Percentiles rank a stretch among this genome's conserved stretches.
Evolutionary conservation across 192 early-diverging fungal genomes (phyloP).

Genomic region (Backusella morwellensis): DNA sequence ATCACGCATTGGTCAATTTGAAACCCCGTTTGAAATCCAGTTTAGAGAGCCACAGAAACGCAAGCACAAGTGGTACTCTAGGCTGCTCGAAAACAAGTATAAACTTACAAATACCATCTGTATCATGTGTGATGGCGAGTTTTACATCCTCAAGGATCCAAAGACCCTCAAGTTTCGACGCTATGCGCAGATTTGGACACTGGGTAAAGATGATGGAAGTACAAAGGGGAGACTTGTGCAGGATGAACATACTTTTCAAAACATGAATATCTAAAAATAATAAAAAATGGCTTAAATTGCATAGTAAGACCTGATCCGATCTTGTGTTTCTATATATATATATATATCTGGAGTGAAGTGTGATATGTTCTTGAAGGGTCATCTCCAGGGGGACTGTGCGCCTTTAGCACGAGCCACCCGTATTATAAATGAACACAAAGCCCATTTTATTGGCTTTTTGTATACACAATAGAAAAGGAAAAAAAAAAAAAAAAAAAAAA

Average conservation of each 20-base stretch:
- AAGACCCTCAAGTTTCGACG: slow-evolving; percentile 60
- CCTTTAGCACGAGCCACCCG: too few relatives aligned
- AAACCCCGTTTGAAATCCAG: slow-evolving; percentile 49
- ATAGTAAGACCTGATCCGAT: too few relatives aligned
- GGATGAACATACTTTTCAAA: slow-evolving; percentile 18
- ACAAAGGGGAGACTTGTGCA: slow-evolving; percentile 23
- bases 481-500: too few relatives aligned
- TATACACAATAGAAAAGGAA: too few relatives aligned
- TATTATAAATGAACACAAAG: too few relatives aligned
- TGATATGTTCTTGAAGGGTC: too few relatives aligned
- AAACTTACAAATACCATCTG: slow-evolving; percentile 48
- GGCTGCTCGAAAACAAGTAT: not conserved
- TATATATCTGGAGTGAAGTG: too few relatives aligned
- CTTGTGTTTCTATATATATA: too few relatives aligned
- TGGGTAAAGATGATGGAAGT: slow-evolving; percentile 40
- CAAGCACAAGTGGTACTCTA: not conserved
- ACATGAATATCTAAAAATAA: not conserved
- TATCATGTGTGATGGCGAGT: slow-evolving; percentile 79
- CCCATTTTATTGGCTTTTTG: too few relatives aligned
- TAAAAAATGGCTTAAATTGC: too few relatives aligned
- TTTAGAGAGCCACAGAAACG: slow-evolving; percentile 42
- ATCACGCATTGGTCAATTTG: slow-evolving; percentile 65
- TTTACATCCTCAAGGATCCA: slow-evolving; percentile 62
- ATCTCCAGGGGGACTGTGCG: too few relatives aligned
- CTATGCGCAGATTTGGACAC: slow-evolving; percentile 63